Percentiles rank a stretch among this genome's conserved stretches.
Conservation (phyloP, 192 early-diverging fungal species). For the Linderina pennispora region DNA sequence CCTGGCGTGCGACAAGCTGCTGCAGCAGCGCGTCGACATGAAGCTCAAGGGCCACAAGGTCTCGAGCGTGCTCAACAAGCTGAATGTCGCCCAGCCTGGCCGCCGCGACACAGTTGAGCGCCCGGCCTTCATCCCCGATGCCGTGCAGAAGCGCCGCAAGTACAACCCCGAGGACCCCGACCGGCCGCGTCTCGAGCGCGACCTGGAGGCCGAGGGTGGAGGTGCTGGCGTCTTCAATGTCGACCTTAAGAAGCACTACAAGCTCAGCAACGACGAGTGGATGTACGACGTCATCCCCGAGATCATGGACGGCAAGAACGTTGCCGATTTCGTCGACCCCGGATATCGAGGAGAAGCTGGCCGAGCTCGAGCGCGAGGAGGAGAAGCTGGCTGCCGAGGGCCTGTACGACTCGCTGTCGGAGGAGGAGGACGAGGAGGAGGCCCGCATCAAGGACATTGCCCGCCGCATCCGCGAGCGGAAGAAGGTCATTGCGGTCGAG, state of each 20-base stretch:
- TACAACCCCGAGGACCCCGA: slow-evolving; percentile 80
- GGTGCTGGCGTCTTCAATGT: slow-evolving; percentile 96
- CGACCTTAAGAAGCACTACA: slow-evolving; percentile 91
- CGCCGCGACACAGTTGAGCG: slow-evolving; percentile 81
- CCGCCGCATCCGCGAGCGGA: slow-evolving; percentile 77
- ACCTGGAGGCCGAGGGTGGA: slow-evolving; percentile 83
- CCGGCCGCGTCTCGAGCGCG: slow-evolving; percentile 76
- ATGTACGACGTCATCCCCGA: slow-evolving; percentile 97
- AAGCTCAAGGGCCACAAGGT: slow-evolving; percentile 92
- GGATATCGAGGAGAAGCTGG: slow-evolving; percentile 95
- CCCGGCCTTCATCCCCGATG: slow-evolving; percentile 77
- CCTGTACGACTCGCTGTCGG: slow-evolving; percentile 79
- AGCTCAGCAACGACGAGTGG: slow-evolving; percentile 82
- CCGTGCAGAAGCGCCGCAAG: slow-evolving; percentile 59
- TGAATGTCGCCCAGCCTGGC: slow-evolving; percentile 87
- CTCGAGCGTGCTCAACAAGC: slow-evolving; percentile 86
- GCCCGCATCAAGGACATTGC: slow-evolving; percentile 71
- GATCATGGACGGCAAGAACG: slow-evolving; percentile 97
- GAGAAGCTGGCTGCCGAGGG: slow-evolving; percentile 91
- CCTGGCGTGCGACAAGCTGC: slow-evolving; percentile 86
- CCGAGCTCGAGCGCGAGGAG: slow-evolving; percentile 95
- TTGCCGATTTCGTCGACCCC: slow-evolving; percentile 97
- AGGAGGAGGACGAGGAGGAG: slow-evolving; percentile 72
- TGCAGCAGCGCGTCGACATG: slow-evolving; percentile 88
- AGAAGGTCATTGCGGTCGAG: slow-evolving; percentile 72